Percentiles rank a stretch among this genome's conserved stretches.
Conservation (phyloP, 2,329 filamentous ascomycete genomes). For the Tolypocladium album region DNA sequence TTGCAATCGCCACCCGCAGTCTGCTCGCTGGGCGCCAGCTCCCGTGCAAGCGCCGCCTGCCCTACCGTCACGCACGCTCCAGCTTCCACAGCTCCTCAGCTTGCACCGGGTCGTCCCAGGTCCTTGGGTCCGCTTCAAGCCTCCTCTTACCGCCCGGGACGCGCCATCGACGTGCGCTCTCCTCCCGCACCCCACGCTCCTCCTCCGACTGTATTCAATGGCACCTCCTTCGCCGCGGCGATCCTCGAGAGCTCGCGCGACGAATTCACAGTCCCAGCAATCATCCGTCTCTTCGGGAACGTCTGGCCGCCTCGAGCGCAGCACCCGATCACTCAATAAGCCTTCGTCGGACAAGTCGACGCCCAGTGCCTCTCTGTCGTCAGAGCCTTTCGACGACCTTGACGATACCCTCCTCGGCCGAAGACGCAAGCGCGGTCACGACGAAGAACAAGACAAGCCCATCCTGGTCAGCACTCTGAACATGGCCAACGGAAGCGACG, state of each 20-base stretch:
- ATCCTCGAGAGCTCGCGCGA: conserved; percentile 80
- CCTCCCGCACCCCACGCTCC: conserved; percentile 11
- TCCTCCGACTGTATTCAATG: conserved; percentile 31
- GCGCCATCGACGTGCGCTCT: conserved; percentile 2
- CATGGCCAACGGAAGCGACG: conserved; percentile 54
- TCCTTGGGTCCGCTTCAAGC: not conserved
- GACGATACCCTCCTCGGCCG: conserved; percentile 65
- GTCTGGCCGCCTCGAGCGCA: conserved; percentile 65
- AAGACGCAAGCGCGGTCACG: conserved; percentile 66
- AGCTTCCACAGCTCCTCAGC: not conserved
- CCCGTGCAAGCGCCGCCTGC: conserved; percentile 7
- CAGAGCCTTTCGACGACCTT: conserved; percentile 54
- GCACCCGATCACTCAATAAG: conserved; percentile 62
- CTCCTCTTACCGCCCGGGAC: not conserved
- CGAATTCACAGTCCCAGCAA: conserved; percentile 65
- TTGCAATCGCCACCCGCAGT: conserved; percentile 4
- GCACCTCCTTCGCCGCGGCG: conserved; percentile 65
- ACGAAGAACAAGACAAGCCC: conserved; percentile 44
- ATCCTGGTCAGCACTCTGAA: conserved; percentile 31
- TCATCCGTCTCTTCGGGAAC: conserved; percentile 73
- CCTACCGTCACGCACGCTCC: conserved; percentile 16
- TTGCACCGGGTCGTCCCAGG: not conserved
- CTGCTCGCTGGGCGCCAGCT: conserved; percentile 3
- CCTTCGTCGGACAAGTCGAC: conserved; percentile 66
- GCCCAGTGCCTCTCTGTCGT: conserved; percentile 62